Percentiles rank a stretch among this genome's conserved stretches.
These are phyloP conservation scores for Cyclocybe aegerita DNA, from an alignment of 768 basidiomycete genomes.

Conservation along the genomic window DNA sequence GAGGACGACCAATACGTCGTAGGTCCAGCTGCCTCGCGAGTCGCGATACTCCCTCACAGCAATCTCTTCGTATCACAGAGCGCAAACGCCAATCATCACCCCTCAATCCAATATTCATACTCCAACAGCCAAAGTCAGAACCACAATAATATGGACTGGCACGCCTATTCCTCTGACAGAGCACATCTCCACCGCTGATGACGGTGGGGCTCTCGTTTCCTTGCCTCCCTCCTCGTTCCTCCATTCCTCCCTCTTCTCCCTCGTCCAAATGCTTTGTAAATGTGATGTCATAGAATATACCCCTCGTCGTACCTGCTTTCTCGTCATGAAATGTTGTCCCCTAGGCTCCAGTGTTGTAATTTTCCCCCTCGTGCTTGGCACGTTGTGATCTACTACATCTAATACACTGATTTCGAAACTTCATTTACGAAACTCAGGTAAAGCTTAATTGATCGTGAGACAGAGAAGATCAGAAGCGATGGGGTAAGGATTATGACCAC, in stretches of 20 bases:
- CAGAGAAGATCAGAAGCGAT: constrained; percentile 25
- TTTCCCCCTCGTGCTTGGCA: no score
- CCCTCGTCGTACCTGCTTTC: background rate
- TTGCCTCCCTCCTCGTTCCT: background rate
- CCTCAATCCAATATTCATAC: constrained; percentile 51
- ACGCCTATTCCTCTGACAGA: constrained; percentile 65
- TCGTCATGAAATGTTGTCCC: background rate
- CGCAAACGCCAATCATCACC: constrained; percentile 16
- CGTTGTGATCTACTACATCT: no score
- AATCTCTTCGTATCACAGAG: constrained; percentile 1
- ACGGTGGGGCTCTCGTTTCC: constrained; percentile 5
- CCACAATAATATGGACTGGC: constrained; percentile 57
- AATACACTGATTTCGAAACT: constrained; percentile 6
- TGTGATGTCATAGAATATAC: background rate
- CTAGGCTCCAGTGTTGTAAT: no score
- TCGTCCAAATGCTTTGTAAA: no score
- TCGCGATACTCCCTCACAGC: background rate
- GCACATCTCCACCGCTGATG: constrained; percentile 57
- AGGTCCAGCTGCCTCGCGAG: constrained; percentile 20
- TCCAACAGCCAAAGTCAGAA: constrained; percentile 36
- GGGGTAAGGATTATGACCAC: background rate
- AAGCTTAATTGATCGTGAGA: constrained; percentile 29
- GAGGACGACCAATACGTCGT: constrained; percentile 66
- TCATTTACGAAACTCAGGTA: constrained; percentile 16
- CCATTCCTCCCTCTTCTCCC: background rate